Evolutionary conservation across 331 rosid species (phyloP), one percentile per base, ranked within the genome.

Genomic region (Phaseolus coccineus): DNA sequence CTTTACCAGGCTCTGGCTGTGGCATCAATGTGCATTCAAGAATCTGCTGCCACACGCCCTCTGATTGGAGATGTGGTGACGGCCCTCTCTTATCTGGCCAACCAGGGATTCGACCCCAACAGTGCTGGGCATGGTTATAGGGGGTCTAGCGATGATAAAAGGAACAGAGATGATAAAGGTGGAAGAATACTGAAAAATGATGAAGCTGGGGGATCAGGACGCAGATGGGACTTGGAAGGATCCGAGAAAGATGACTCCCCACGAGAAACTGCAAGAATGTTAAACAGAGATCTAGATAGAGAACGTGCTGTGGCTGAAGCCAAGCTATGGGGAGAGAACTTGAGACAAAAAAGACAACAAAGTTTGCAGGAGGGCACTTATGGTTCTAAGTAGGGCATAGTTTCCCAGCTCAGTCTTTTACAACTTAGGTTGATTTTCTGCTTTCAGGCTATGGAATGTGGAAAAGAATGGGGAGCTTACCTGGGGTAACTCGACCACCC

Each of bases 11-110:
- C 97, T 82, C 81, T 93, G 48, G 98, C 98, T 15, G 98, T 91
- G 89, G 98, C 98, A 44, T 93, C 98, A 24, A 91, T 93, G 98
- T 93, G 98, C 87, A 91, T 92, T 69, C 98, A 93, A 81, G 98
- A 91, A 82, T 94, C 92, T 48, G 97, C 98, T 37, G 97, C 98
- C 30, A 88, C 98, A 15, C 95, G 98, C 13, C 98, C 98, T 50
- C 84, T 93, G 69, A 91, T 93, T 19, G 98, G 97, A 77, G 98
- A 93, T 72, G 98, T 93, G 78, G 98, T 93, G 61, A 93, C 97
- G 7, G 98, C 98, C 76, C 91, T 93, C 35, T 93, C 98, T 7
- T 93, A 93, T 65, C 87, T 93, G 55, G 98, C 95, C 69, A 93
- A 91, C 82, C 98, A 91, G 69, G 86, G 95, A 33, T 90, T 88